Conservation (phyloP, 2,329 filamentous ascomycete genomes). For the Gyromitra esculenta region DNA sequence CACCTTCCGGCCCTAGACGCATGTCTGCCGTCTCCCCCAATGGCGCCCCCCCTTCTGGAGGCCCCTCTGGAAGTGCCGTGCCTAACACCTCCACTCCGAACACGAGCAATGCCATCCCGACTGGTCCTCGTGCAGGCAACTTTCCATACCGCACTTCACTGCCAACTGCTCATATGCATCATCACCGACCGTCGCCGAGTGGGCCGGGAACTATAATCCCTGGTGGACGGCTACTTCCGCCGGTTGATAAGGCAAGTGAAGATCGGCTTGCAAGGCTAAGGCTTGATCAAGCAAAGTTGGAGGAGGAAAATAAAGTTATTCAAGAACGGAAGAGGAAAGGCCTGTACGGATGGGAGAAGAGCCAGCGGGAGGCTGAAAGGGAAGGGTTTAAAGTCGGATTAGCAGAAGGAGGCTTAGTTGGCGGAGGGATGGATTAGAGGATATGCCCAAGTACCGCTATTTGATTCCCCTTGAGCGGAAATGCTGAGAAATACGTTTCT, state of each 20-base stretch:
- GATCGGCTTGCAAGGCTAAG: constrained; percentile 55
- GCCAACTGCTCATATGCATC: constrained; percentile 48
- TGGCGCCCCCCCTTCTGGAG: constrained; percentile 31
- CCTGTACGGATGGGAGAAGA: constrained; percentile 57
- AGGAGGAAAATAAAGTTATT: constrained; percentile 55
- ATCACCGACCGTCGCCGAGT: constrained; percentile 47
- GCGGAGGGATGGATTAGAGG: constrained; percentile 48
- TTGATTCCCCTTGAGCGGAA: background rate
- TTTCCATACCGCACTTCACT: constrained; percentile 57
- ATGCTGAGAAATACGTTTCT: background rate
- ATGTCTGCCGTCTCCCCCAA: constrained; percentile 49
- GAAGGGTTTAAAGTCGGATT: constrained; percentile 56
- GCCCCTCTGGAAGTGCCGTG: background rate
- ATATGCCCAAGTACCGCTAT: background rate
- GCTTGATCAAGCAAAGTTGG: constrained; percentile 56
- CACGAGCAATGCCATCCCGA: constrained; percentile 52
- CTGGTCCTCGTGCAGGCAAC: constrained; percentile 55
- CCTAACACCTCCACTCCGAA: constrained; percentile 15
- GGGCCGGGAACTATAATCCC: constrained; percentile 54
- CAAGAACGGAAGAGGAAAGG: constrained; percentile 57
- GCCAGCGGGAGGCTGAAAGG: constrained; percentile 56
- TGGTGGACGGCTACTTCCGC: constrained; percentile 56
- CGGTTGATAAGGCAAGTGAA: constrained; percentile 56
- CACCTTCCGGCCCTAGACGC: constrained; percentile 47
- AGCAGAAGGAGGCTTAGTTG: constrained; percentile 50